These are phyloP conservation scores for Blakeslea trispora DNA, from an alignment of 371 early-diverging fungal genomes.

Conservation along the genomic window DNA sequence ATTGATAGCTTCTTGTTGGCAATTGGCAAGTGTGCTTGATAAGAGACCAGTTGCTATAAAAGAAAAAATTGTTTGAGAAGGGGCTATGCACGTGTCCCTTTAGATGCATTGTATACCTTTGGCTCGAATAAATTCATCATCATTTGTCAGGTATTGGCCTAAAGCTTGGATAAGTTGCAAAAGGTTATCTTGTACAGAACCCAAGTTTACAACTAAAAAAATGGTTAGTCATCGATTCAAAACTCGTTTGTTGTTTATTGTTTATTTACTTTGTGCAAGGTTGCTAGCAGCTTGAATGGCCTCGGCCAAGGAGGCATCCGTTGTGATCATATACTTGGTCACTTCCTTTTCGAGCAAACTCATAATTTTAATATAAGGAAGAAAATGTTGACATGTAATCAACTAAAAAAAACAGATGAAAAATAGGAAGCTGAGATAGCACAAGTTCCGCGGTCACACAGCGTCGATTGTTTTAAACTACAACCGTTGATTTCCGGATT, in stretches of 20 bases:
- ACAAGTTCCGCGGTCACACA: slow-evolving; percentile 2
- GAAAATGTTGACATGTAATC: not conserved
- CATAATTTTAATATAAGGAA: slow-evolving; percentile 9
- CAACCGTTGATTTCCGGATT: not conserved
- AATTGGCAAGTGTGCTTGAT: slow-evolving; percentile 50
- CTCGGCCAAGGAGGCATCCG: slow-evolving; percentile 28
- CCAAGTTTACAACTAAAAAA: slow-evolving; percentile 38
- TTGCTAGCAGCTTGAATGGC: slow-evolving; percentile 24
- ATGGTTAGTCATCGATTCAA: not conserved
- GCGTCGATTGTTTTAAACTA: not conserved
- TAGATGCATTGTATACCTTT: slow-evolving; percentile 60
- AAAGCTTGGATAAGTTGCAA: slow-evolving; percentile 79
- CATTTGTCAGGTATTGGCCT: slow-evolving; percentile 77
- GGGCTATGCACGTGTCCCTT: not conserved
- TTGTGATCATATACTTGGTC: slow-evolving; percentile 39
- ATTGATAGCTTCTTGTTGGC: slow-evolving; percentile 38
- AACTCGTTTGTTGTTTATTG: not conserved
- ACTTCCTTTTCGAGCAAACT: slow-evolving; percentile 31
- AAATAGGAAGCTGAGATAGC: not conserved
- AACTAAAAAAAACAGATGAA: not conserved
- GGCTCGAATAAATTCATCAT: slow-evolving; percentile 82
- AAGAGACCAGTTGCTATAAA: slow-evolving; percentile 50
- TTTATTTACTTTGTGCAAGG: slow-evolving; percentile 28
- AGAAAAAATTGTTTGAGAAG: not conserved
- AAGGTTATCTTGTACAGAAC: slow-evolving; percentile 42